These are phyloP conservation scores for Stephania yunnanensis DNA, from an alignment of 164 flowering plant species.

Conservation along the genomic window DNA sequence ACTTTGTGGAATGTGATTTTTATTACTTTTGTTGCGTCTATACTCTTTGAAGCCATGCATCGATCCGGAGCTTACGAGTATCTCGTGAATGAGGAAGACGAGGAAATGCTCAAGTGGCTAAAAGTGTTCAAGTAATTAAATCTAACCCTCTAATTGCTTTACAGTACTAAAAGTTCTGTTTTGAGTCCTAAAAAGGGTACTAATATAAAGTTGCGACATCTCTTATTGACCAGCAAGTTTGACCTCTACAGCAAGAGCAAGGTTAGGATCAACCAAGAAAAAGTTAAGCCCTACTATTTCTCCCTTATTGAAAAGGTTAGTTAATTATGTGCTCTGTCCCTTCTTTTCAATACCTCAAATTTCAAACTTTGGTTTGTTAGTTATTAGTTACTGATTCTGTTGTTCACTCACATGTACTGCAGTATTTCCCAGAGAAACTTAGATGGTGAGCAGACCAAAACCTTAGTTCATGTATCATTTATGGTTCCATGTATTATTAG, in stretches of 20 bases:
- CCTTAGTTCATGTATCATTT: background rate
- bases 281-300: constrained; percentile 36
- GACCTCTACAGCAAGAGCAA: constrained; percentile 48
- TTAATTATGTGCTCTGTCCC: background rate
- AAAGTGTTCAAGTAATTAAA: constrained; percentile 28
- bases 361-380: background rate
- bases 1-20: background rate
- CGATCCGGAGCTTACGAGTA: constrained; percentile 26
- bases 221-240: constrained; percentile 28
- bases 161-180: background rate
- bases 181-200: background rate
- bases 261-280: constrained; percentile 27
- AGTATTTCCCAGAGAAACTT: constrained; percentile 33
- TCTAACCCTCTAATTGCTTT: background rate
- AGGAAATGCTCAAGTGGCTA: constrained; percentile 39
- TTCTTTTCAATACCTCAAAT: background rate
- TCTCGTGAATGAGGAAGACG: constrained; percentile 36
- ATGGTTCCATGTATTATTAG: background rate
- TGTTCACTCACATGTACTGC: constrained; percentile 1
- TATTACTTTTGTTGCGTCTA: background rate
- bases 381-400: background rate
- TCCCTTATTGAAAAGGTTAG: constrained; percentile 37
- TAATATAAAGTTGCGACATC: background rate
- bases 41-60: constrained; percentile 25
- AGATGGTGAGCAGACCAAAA: constrained; percentile 20